Conservation (phyloP, 345 rosid species). For the Acer negundo region DNA sequence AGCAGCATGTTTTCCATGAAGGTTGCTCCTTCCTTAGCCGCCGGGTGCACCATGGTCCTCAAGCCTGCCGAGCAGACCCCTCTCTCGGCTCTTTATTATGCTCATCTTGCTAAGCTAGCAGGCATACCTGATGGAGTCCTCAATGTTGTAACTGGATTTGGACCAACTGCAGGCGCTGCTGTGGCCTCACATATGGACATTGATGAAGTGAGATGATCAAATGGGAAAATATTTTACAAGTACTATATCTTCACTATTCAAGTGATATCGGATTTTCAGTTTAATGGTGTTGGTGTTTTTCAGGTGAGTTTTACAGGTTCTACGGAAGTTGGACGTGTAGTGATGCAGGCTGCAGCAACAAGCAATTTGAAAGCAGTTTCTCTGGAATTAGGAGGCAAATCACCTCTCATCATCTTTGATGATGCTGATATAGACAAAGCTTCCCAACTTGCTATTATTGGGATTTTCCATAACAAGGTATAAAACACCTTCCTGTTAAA, state of each 20-base stretch:
- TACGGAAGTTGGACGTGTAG: slow-evolving; percentile 66
- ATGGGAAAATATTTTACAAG: not conserved
- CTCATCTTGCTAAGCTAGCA: slow-evolving; percentile 57
- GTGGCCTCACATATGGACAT: slow-evolving; percentile 77
- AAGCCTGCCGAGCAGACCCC: slow-evolving; percentile 96
- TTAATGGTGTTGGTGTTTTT: not conserved
- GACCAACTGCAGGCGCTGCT: slow-evolving; percentile 82
- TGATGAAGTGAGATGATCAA: slow-evolving; percentile 48
- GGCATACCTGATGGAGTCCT: slow-evolving; percentile 82
- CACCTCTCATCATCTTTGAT: slow-evolving; percentile 72
- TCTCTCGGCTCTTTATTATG: slow-evolving; percentile 78
- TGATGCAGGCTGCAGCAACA: slow-evolving; percentile 73
- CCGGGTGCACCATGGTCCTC: slow-evolving; percentile 85
- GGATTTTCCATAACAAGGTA: slow-evolving; percentile 59
- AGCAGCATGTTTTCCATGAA: slow-evolving; percentile 60
- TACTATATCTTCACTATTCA: not conserved
- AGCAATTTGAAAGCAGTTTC: slow-evolving; percentile 78
- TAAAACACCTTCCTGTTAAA: not conserved
- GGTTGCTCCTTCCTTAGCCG: slow-evolving; percentile 72
- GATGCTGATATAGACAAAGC: slow-evolving; percentile 76
- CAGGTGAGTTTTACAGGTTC: slow-evolving; percentile 91
- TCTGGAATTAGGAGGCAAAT: slow-evolving; percentile 86
- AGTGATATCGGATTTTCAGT: not conserved
- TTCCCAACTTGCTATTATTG: slow-evolving; percentile 56
- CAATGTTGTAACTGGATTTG: slow-evolving; percentile 75